A percentile compares a stretch with the other conserved stretches of the same genome.
phyloP scores from a whole-genome alignment of 805 yeast species.

The Metschnikowia matae region DNA sequence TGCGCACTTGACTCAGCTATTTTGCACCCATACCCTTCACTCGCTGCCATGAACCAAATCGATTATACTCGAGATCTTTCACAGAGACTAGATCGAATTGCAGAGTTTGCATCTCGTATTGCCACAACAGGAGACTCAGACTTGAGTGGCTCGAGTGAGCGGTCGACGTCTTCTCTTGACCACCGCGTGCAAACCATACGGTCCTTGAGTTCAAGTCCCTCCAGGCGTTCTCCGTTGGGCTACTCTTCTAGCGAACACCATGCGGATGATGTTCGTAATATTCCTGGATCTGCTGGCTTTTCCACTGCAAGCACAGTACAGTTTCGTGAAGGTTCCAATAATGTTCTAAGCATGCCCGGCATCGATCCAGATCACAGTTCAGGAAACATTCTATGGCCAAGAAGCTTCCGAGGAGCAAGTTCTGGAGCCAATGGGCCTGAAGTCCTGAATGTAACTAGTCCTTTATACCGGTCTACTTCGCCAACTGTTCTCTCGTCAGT shows the following conservation, averaged over 20 bases:
- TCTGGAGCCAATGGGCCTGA: not conserved
- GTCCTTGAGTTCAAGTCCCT: conserved; percentile 1
- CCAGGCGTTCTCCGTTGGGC: not conserved
- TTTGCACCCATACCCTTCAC: conserved; percentile 3
- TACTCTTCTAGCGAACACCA: not conserved
- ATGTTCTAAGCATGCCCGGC: not conserved
- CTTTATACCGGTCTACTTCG: not conserved
- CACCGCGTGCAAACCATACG: conserved; percentile 4
- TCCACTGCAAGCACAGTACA: not conserved
- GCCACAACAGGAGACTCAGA: conserved; percentile 1
- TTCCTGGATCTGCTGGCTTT: not conserved
- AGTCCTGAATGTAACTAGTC: not conserved
- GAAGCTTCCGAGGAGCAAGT: not conserved
- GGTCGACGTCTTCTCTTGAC: not conserved
- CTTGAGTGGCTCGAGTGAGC: conserved; percentile 1
- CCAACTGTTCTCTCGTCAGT: not conserved
- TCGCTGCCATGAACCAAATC: conserved; percentile 1
- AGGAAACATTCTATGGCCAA: not conserved
- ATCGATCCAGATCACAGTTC: not conserved
- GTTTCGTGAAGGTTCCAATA: not conserved
- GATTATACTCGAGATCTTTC: conserved; percentile 6
- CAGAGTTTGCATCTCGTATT: conserved; percentile 23
- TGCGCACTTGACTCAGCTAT: not conserved
- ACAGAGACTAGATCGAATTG: conserved; percentile 22
- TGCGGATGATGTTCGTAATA: not conserved